Percentiles rank a stretch among this genome's conserved stretches.
These are phyloP conservation scores for Acmispon strigosus DNA, from an alignment of 306 rosid species.

Conservation along the genomic window DNA sequence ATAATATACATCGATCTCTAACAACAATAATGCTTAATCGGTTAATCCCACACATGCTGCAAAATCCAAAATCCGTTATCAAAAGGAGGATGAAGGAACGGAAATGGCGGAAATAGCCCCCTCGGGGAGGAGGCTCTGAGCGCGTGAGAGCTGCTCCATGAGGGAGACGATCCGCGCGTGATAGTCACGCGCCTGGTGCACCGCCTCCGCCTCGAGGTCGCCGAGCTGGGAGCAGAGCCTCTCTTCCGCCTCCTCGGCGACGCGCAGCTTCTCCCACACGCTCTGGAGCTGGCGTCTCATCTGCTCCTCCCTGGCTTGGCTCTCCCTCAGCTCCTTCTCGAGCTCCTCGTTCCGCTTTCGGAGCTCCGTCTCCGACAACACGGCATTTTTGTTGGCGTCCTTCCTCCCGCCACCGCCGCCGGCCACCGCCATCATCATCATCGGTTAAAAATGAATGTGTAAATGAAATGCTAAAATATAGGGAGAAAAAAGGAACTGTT, in stretches of 20 bases:
- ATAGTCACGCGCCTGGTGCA: constrained; percentile 62
- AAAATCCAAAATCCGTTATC: not conserved
- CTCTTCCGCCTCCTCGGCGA: constrained; percentile 94
- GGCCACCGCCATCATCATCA: constrained; percentile 24
- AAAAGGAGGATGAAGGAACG: constrained; percentile 2
- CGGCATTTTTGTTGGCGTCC: not conserved
- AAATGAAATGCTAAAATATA: not conserved
- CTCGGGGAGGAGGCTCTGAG: constrained; percentile 39
- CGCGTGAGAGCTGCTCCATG: constrained; percentile 58
- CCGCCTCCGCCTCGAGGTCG: constrained; percentile 78
- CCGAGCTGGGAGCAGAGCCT: constrained; percentile 88
- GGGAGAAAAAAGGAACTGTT: too few relatives aligned
- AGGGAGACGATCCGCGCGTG: constrained; percentile 51
- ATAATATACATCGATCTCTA: not conserved
- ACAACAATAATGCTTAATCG: not conserved
- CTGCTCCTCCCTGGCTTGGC: constrained; percentile 63
- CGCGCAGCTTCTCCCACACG: constrained; percentile 54
- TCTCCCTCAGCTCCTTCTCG: constrained; percentile 62
- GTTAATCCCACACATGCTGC: too few relatives aligned
- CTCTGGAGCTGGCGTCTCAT: constrained; percentile 50
- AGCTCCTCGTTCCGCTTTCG: constrained; percentile 60
- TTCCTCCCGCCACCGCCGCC: constrained; percentile 13
- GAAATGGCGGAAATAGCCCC: constrained; percentile 21
- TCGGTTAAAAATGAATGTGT: not conserved
- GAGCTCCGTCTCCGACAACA: constrained; percentile 15